Conservation (phyloP, 257 asterid species). For the Ocimum tenuiflorum region DNA sequence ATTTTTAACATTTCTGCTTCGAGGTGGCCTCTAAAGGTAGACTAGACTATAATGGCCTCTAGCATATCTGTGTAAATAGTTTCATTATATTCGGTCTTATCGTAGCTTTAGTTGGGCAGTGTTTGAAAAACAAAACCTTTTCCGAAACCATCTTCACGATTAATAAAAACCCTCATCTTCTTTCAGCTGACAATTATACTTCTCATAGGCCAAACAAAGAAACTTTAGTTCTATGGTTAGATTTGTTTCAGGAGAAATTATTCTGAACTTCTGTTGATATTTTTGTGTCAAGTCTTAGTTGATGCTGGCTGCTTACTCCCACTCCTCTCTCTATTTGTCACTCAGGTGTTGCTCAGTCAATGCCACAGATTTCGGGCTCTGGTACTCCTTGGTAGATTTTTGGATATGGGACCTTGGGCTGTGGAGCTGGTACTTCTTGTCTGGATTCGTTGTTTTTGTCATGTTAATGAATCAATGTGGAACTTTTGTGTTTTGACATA, state of each 20-base stretch:
- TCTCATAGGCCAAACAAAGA: not conserved
- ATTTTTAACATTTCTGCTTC: not conserved
- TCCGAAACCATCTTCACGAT: no score
- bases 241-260: not conserved
- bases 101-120: not conserved
- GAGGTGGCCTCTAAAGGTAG: not conserved
- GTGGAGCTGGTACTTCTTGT: conserved; percentile 77
- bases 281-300: not conserved
- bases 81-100: not conserved
- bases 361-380: conserved; percentile 97
- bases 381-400: conserved; percentile 98
- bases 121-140: conserved; percentile 4
- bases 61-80: not conserved
- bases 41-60: not conserved
- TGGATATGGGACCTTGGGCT: conserved; percentile 99
- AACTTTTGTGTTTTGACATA: conserved; percentile 3
- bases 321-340: not conserved
- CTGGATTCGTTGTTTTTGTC: not conserved
- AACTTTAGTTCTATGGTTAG: not conserved
- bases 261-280: not conserved
- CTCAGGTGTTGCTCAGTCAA: conserved; percentile 93
- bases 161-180: not conserved
- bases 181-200: not conserved
- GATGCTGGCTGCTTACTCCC: not conserved
- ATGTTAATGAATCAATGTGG: not conserved